Percentiles rank a stretch among this genome's conserved stretches.
These are phyloP conservation scores for Colletotrichum orchidophilum DNA, from an alignment of 2,329 filamentous ascomycete species.

Conservation along the genomic window DNA sequence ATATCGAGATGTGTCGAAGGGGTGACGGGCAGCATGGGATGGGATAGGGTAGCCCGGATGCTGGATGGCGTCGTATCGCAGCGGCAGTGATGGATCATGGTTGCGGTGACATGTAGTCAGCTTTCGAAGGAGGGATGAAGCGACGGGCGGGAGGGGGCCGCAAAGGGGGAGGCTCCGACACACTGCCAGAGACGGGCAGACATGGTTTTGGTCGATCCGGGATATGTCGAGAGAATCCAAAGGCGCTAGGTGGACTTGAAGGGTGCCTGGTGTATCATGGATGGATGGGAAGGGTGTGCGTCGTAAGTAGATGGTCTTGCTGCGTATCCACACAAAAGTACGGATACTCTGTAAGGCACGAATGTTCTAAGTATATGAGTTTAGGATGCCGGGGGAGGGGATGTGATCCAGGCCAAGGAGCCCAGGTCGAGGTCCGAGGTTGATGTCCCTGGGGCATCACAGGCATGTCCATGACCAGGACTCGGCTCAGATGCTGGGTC, in stretches of 20 bases:
- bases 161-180: background rate
- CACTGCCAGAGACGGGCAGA: background rate
- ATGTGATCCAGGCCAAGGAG: background rate
- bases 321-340: slow-evolving; percentile 8
- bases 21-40: slow-evolving; percentile 22
- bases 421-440: background rate
- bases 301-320: slow-evolving; percentile 10
- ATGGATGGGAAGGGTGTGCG: slow-evolving; percentile 14
- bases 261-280: background rate
- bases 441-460: background rate
- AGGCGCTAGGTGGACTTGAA: background rate
- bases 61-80: slow-evolving; percentile 17
- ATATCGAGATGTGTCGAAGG: slow-evolving; percentile 28
- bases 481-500: background rate
- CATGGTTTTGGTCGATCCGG: slow-evolving; percentile 6
- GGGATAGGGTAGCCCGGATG: slow-evolving; percentile 10
- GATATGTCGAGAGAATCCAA: background rate
- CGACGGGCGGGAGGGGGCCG: background rate
- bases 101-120: background rate
- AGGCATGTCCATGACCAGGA: background rate
- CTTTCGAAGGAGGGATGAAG: background rate
- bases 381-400: background rate
- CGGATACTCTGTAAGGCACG: slow-evolving; percentile 8
- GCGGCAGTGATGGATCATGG: slow-evolving; percentile 10
- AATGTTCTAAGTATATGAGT: background rate